Conservation (phyloP, 192 early-diverging fungal species). For the Backusella parvicylindrica region DNA sequence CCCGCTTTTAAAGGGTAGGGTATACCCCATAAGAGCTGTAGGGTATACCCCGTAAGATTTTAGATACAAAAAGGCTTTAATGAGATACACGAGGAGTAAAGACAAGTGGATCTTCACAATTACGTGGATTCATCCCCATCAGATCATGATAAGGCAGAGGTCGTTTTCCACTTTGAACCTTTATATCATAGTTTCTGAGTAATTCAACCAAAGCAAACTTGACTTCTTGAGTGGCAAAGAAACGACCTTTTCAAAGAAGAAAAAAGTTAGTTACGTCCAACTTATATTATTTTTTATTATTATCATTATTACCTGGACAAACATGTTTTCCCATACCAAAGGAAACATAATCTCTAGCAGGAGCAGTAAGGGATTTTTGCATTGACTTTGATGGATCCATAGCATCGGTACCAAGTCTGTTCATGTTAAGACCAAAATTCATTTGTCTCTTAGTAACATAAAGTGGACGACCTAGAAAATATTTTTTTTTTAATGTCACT, state of each 20-base stretch:
- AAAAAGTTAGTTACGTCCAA: not conserved
- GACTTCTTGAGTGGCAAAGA: constrained; percentile 29
- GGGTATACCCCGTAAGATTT: too few species aligned
- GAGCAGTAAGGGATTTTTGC: not conserved
- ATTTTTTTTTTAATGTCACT: not conserved
- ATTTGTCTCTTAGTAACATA: constrained; percentile 8
- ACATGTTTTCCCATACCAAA: constrained; percentile 22
- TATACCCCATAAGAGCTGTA: too few species aligned
- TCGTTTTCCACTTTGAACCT: not conserved
- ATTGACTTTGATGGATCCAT: constrained; percentile 10
- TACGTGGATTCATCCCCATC: not conserved
- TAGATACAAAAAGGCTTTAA: not conserved
- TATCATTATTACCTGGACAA: constrained; percentile 12
- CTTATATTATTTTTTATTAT: not conserved
- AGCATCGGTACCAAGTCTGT: not conserved
- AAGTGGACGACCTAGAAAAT: not conserved
- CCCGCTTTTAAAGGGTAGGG: too few species aligned
- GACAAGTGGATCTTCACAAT: constrained; percentile 4
- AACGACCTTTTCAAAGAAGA: not conserved
- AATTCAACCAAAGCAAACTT: constrained; percentile 13
- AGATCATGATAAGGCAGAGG: not conserved
- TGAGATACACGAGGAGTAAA: not conserved
- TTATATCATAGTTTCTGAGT: constrained; percentile 15
- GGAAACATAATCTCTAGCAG: constrained; percentile 9
- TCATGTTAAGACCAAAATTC: constrained; percentile 12